Conservation (phyloP, 1,284 basidiomycete genomes). For the Puccinia horiana region DNA sequence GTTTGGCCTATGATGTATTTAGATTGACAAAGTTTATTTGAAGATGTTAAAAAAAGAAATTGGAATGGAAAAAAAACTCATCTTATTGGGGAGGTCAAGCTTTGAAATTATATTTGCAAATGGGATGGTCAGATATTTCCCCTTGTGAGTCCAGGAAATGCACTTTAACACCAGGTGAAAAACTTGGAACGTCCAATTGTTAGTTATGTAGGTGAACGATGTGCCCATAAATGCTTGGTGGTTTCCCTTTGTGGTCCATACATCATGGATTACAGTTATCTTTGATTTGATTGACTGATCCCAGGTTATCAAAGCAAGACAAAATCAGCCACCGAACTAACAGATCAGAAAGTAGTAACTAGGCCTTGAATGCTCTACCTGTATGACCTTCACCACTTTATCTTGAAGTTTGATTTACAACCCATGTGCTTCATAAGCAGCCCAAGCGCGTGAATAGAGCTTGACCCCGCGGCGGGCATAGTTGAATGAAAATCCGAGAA, state of each 20-base stretch:
- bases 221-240: constrained; percentile 11
- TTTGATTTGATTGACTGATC: background rate
- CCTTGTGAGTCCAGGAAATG: background rate
- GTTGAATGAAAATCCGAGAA: background rate
- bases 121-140: background rate
- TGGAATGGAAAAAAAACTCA: background rate
- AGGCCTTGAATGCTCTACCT: background rate
- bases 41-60: background rate
- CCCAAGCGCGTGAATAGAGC: background rate
- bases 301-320: no score
- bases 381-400: background rate
- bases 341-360: background rate
- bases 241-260: constrained; percentile 26
- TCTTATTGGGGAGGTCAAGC: background rate
- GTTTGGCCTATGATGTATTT: background rate
- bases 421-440: background rate
- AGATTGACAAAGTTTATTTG: no score
- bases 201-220: background rate
- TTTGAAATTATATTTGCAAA: background rate
- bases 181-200: background rate
- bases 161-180: background rate
- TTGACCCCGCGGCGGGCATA: background rate
- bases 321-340: background rate
- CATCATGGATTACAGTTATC: constrained; percentile 11
- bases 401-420: background rate